These are phyloP conservation scores for Zygnema circumcarinatum DNA, from an alignment of 139 green algal genomes.

Conservation along the genomic window DNA sequence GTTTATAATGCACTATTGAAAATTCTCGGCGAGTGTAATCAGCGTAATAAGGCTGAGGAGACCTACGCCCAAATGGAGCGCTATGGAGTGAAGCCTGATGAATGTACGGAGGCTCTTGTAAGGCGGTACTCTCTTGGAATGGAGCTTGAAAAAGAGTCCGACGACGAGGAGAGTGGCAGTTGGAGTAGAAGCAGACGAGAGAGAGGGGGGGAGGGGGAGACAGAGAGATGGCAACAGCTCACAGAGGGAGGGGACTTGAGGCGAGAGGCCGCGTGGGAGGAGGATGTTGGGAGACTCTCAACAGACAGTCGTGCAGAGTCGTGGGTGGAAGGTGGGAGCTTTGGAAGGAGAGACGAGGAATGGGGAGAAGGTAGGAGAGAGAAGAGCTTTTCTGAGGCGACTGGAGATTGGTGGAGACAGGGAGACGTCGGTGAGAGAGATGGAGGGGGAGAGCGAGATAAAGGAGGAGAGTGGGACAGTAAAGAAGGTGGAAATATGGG, in stretches of 20 bases:
- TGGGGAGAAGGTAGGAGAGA: too few relatives aligned
- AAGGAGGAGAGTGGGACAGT: too few relatives aligned
- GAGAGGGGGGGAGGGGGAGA: background rate
- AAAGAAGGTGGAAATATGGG: too few relatives aligned
- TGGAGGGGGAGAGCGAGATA: background rate
- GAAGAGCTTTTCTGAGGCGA: too few relatives aligned
- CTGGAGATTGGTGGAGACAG: background rate
- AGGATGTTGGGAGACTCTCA: too few relatives aligned
- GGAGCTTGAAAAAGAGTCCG: background rate
- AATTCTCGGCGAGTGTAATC: background rate
- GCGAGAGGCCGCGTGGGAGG: too few relatives aligned
- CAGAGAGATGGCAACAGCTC: too few relatives aligned
- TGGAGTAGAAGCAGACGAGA: background rate
- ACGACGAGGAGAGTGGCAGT: background rate
- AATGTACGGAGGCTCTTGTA: background rate
- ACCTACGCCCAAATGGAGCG: background rate
- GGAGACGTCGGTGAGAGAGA: background rate
- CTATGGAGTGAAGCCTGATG: slow-evolving; percentile 11
- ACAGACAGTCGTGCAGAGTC: too few relatives aligned
- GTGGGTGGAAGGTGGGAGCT: too few relatives aligned
- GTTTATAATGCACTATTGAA: slow-evolving; percentile 11
- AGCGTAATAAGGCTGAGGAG: background rate
- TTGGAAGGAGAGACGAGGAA: too few relatives aligned
- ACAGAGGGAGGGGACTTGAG: too few relatives aligned
- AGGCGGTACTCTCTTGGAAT: background rate